Evolutionary conservation across 495 filamentous ascomycete genomes (phyloP).

Genomic region (Penicillium ucsense): DNA sequence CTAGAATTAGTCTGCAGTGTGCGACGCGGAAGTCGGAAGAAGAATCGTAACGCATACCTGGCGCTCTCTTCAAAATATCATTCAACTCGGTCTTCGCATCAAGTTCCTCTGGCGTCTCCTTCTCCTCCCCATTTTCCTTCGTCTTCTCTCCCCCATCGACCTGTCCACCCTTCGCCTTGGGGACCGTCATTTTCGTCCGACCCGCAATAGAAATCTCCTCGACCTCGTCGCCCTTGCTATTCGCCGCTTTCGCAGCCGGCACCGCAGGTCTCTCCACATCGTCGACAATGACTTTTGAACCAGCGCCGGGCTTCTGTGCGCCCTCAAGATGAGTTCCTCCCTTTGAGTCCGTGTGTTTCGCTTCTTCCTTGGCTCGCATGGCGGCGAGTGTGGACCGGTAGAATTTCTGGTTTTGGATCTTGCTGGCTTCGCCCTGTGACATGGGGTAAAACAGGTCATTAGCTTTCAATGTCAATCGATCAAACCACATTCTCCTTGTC

Average conservation of each 20-base stretch:
- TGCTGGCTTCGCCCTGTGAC: conserved; percentile 31
- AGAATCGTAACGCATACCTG: conserved; percentile 45
- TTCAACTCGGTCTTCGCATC: conserved; percentile 53
- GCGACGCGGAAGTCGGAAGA: conserved; percentile 3
- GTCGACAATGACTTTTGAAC: conserved; percentile 31
- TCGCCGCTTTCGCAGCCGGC: conserved; percentile 19
- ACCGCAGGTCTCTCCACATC: conserved; percentile 44
- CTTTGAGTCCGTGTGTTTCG: conserved; percentile 20
- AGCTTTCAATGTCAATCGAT: no score
- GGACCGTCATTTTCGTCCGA: conserved; percentile 51
- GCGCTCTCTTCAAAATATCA: conserved; percentile 67
- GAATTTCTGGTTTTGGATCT: conserved; percentile 39
- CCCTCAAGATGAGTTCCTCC: conserved; percentile 20
- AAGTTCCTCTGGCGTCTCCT: conserved; percentile 16
- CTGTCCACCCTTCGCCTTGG: conserved; percentile 26
- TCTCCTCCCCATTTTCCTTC: conserved; percentile 10
- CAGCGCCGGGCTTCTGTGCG: conserved; percentile 20
- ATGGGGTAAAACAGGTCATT: neutral
- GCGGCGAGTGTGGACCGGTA: conserved; percentile 41
- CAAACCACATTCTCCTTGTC: no score
- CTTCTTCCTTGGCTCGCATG: conserved; percentile 30
- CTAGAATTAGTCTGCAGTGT: neutral
- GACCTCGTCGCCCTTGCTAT: conserved; percentile 26
- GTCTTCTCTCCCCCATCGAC: conserved; percentile 13
- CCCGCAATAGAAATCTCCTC: conserved; percentile 52